Conservation (phyloP, 2,329 filamentous ascomycete genomes). For the Ascochyta pisi region DNA sequence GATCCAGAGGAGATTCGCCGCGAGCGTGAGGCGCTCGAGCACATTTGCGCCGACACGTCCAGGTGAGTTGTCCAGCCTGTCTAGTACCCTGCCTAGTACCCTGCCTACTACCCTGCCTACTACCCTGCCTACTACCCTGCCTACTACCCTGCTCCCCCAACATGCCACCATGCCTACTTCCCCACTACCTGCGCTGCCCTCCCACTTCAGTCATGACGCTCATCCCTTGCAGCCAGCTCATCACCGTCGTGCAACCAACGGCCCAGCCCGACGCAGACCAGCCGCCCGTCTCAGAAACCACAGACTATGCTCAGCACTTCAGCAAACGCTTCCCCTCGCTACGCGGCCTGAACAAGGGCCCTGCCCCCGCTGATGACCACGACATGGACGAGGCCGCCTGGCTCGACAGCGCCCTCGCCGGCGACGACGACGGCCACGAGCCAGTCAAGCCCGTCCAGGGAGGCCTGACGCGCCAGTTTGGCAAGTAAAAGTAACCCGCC, state of each 20-base stretch:
- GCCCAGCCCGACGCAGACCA: slow-evolving; percentile 42
- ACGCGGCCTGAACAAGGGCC: slow-evolving; percentile 28
- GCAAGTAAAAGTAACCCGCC: slow-evolving; percentile 26
- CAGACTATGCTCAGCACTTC: slow-evolving; percentile 53
- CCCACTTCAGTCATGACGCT: slow-evolving; percentile 8
- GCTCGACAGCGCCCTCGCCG: slow-evolving; percentile 42
- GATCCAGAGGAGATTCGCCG: slow-evolving; percentile 58
- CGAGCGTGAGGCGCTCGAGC: slow-evolving; percentile 57
- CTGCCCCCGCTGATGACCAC: slow-evolving; percentile 27
- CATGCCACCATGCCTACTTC: neutral
- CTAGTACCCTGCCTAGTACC: too few species aligned
- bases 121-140: neutral
- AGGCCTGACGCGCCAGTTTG: slow-evolving; percentile 49
- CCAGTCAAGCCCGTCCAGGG: slow-evolving; percentile 42
- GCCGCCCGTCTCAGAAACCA: slow-evolving; percentile 41
- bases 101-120: neutral
- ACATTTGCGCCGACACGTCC: slow-evolving; percentile 56
- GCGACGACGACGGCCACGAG: slow-evolving; percentile 37
- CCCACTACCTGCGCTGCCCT: neutral
- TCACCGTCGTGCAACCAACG: slow-evolving; percentile 56
- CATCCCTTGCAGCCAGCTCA: slow-evolving; percentile 55
- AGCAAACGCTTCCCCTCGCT: slow-evolving; percentile 50
- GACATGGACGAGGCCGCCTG: slow-evolving; percentile 47
- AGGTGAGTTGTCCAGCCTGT: slow-evolving; percentile 48
- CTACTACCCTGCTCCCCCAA: neutral